A percentile compares a stretch with the other conserved stretches of the same genome.
phyloP scores from a whole-genome alignment of 1,284 basidiomycete species.

The Sporisorium scitamineum region DNA sequence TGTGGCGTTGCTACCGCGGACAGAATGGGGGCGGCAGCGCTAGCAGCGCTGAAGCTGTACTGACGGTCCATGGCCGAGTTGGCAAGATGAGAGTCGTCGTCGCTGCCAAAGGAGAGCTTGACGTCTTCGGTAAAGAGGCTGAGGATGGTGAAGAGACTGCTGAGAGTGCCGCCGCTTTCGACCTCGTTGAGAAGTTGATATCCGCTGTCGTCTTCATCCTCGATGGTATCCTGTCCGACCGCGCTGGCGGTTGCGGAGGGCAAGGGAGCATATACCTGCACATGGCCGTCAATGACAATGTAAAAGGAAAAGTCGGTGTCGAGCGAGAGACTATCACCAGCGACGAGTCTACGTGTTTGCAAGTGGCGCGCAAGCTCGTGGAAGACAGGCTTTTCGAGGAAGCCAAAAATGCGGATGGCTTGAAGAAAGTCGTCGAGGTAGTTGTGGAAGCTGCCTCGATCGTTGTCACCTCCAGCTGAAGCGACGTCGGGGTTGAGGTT shows the following conservation, averaged over 20 bases:
- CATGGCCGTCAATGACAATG: conserved; percentile 68
- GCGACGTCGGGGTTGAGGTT: conserved; percentile 65
- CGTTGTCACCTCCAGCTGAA: conserved; percentile 52
- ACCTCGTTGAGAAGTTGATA: conserved; percentile 68
- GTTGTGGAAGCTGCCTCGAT: conserved; percentile 63
- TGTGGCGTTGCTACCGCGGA: conserved; percentile 10
- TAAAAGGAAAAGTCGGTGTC: conserved; percentile 67
- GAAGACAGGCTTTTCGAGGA: conserved; percentile 68
- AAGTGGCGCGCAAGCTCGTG: conserved; percentile 68
- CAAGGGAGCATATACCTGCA: conserved; percentile 66
- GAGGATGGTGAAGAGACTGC: conserved; percentile 94
- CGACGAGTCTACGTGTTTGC: conserved; percentile 66
- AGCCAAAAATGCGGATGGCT: conserved; percentile 69
- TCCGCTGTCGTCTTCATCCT: conserved; percentile 61
- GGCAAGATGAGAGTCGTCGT: conserved; percentile 31
- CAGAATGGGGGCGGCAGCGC: neutral
- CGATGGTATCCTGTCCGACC: conserved; percentile 22
- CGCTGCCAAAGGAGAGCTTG: conserved; percentile 76
- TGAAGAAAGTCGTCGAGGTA: conserved; percentile 69
- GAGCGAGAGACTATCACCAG: conserved; percentile 65
- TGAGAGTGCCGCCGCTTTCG: conserved; percentile 77
- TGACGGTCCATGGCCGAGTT: conserved; percentile 26
- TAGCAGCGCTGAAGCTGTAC: conserved; percentile 5
- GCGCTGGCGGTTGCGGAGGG: conserved; percentile 28
- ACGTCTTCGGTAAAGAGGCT: conserved; percentile 96